phyloP scores from a whole-genome alignment of 2,329 filamentous ascomycete species.

The Pezicula radicicola region DNA sequence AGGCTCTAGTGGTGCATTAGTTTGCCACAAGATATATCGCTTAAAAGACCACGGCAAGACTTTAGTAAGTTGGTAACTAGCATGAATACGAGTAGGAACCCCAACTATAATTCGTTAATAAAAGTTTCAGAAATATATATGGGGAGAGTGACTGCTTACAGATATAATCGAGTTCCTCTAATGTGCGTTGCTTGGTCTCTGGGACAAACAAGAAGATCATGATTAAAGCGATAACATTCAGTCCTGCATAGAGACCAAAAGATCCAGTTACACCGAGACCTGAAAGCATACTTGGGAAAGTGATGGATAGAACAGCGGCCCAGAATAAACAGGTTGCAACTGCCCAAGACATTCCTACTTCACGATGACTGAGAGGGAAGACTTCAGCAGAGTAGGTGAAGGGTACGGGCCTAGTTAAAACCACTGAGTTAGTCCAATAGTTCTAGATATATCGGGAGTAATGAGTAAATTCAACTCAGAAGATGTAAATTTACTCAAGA shows the following conservation, averaged over 20 bases:
- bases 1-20: constrained; percentile 42
- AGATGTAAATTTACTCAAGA: too few relatives aligned
- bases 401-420: constrained; percentile 40
- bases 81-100: constrained; percentile 6
- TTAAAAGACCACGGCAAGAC: constrained; percentile 59
- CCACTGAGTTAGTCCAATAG: too few relatives aligned
- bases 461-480: too few relatives aligned
- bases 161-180: constrained; percentile 41
- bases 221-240: constrained; percentile 51
- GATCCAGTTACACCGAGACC: constrained; percentile 34
- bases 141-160: constrained; percentile 26
- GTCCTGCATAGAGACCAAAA: constrained; percentile 52
- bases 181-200: constrained; percentile 50
- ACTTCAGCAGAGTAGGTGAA: constrained; percentile 63
- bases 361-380: constrained; percentile 61
- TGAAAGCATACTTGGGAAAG: constrained; percentile 23
- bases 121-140: neutral
- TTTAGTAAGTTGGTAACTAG: constrained; percentile 34
- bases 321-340: constrained; percentile 59
- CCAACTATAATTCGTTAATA: constrained; percentile 19
- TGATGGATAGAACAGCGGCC: constrained; percentile 62
- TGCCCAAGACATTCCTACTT: constrained; percentile 62
- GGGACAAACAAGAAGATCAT: constrained; percentile 56
- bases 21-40: constrained; percentile 50
- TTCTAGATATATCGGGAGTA: too few relatives aligned